Base-by-base conservation (phyloP, 179 eudicot species). In the Corrigiola litoralis region DNA sequence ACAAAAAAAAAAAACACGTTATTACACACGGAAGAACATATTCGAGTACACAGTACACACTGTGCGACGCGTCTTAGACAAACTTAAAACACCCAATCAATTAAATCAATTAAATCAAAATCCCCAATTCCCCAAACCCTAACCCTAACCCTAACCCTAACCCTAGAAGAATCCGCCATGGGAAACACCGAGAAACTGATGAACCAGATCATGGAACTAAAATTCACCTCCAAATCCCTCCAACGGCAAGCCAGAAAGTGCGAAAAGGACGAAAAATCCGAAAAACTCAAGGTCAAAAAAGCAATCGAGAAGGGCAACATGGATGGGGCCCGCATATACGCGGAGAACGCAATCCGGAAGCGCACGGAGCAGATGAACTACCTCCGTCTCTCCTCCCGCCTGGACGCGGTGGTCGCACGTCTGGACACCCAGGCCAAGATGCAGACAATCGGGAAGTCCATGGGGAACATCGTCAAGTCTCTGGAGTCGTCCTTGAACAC, bases 271-370 rank as follows among this genome's bases (percentile, higher is more conserved):
- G 85, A 81, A 28, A 81, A 80, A 63, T 24, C 81, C 9, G 82
- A 74, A 33, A 81, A 81, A 59, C 70, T 78, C 36, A 81, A 81
- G 45, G 80, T 81, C 2, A 81, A 81, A 62, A 81, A 81, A 54
- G 85, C 85, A 42, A 80, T 81, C 58, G 85, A 81, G 63, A 77
- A 81, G 47, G 82, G 82, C 1, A 81, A 81, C 71, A 56, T 81
- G 63, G 85, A 81, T 48, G 85, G 82, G 1, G 82, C 80, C 4
- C 73, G 82, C 7, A 78, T 78, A 25, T 78, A 81, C 55, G 82
- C 80, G 4, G 80, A 81, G 41, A 81, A 74, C 58, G 84, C 84
- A 3, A 81, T 81, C 38, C 75, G 81, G 0, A 81, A 81, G 49
- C 82, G 82, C 10, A 67, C 70, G 4, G 84, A 81, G 41, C 79